Percentiles rank a stretch among this genome's conserved stretches.
Evolutionary conservation across 108 stramenopile genomes (phyloP).

Genomic region (Pinguiococcus pyrenoidosus): DNA sequence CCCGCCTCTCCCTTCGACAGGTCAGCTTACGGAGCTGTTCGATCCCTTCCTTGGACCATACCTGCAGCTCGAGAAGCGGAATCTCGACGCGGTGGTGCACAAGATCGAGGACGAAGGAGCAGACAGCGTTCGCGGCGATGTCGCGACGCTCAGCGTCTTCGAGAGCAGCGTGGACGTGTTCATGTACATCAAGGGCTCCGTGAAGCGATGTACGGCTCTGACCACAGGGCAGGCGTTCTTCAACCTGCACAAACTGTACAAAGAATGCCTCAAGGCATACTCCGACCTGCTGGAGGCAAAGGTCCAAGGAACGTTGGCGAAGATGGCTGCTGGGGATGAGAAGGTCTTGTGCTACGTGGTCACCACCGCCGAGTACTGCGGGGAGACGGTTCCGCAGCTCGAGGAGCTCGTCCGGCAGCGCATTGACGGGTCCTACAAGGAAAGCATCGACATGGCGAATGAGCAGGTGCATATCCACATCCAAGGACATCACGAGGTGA

Average conservation of each 20-base stretch:
- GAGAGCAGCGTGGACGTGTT: constrained; percentile 77
- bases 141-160: constrained; percentile 84
- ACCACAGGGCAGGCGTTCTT: constrained; percentile 90
- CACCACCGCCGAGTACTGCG: constrained; percentile 93
- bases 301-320: constrained; percentile 18
- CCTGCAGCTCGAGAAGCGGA: constrained; percentile 70
- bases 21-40: too few species aligned
- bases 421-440: constrained; percentile 58
- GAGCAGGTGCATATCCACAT: too few species aligned
- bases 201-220: constrained; percentile 75
- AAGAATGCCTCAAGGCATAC: constrained; percentile 61
- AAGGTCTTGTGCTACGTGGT: constrained; percentile 77
- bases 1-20: too few species aligned
- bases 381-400: constrained; percentile 69
- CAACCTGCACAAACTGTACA: constrained; percentile 66
- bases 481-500: too few species aligned
- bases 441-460: constrained; percentile 53
- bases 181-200: constrained; percentile 88
- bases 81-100: constrained; percentile 42
- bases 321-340: constrained; percentile 64
- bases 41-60: constrained; percentile 92
- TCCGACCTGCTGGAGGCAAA: constrained; percentile 61
- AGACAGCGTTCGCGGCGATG: too few species aligned
- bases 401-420: constrained; percentile 82
- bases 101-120: constrained; percentile 56